Evolutionary conservation across 768 basidiomycete species (phyloP).

Genomic region (Flagelloscypha sp.): DNA sequence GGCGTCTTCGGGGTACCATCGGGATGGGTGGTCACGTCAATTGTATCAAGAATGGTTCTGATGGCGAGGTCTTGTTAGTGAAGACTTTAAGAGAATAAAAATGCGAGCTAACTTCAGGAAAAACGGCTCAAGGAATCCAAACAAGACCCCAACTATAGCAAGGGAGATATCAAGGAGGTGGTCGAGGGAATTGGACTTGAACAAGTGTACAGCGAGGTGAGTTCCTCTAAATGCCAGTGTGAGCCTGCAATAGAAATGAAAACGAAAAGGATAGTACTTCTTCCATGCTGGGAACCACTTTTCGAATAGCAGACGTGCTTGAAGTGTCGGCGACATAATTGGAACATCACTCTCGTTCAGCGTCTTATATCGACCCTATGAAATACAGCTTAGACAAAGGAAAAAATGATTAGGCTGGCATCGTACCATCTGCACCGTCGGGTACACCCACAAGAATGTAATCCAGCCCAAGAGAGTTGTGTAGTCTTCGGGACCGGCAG

Average conservation of each 20-base stretch:
- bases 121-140: slow-evolving; percentile 44
- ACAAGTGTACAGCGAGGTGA: too few species aligned
- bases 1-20: slow-evolving; percentile 12
- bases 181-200: neutral
- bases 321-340: slow-evolving; percentile 35
- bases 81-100: neutral
- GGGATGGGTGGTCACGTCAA: too few species aligned
- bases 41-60: slow-evolving; percentile 27
- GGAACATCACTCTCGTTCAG: slow-evolving; percentile 42
- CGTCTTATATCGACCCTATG: slow-evolving; percentile 18
- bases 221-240: too few species aligned
- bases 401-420: neutral
- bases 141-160: slow-evolving; percentile 33
- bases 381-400: neutral
- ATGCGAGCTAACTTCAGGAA: slow-evolving; percentile 37
- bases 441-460: slow-evolving; percentile 39
- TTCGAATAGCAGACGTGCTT: slow-evolving; percentile 33
- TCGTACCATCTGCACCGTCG: slow-evolving; percentile 27
- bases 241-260: neutral
- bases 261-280: neutral
- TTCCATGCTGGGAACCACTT: too few species aligned
- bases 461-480: slow-evolving; percentile 41
- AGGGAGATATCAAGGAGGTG: slow-evolving; percentile 31
- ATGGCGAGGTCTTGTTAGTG: neutral
- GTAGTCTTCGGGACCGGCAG: slow-evolving; percentile 37